Evolutionary conservation across 2,329 filamentous ascomycete genomes (phyloP), one percentile per base, ranked within the genome.

Genomic region (Aspergillus tubingensis): DNA sequence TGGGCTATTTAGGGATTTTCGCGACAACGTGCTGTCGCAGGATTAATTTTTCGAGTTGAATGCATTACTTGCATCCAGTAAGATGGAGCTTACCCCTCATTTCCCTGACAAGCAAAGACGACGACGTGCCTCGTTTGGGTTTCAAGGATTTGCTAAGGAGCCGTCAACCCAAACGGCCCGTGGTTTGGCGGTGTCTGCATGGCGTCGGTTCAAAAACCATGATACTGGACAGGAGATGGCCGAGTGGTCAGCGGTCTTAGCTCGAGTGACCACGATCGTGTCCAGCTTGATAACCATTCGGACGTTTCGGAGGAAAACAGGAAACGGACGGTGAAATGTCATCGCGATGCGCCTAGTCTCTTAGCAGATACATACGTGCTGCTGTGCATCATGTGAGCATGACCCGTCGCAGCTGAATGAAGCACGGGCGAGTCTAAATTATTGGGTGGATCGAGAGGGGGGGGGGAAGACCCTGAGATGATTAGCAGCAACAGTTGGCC

Each of bases 241-340:
- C 30, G 23, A 41, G 27, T 51, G 36, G 57, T 25, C 36, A 53
- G 25, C 32, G 25, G 48, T 52, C 44, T 58, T 63, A 55, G 54
- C 48, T 58, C 53, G 50, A 59, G 25, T 47, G 47, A 43, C 49
- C 43, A 67, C 30, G 53, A 65, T 71, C 70, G 71, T 73, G 70
- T 74, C 64, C 63, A 65, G 62, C 52, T 53, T 54, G 51, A 67
- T 57, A 59, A 62, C 72, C 73, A 75, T 68, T 74, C 73, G 72
- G 73, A 73, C 62, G 63, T 62, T 63, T 68, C 70, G 73, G 73
- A 74, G 66, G 47, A 43, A 32, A 57, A 50, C 43, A 39, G 44
- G 58, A 56, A 57, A 30, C 30, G 39, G 11, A 55, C 25, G 49
- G 32, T 54, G 54, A 60, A 55, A 65, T 63, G 56, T 54, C 59